Percentiles rank a stretch among this genome's conserved stretches.
These are phyloP conservation scores for Neurospora tetrasperma DNA, from an alignment of 495 filamentous ascomycete species.

Conservation along the genomic window DNA sequence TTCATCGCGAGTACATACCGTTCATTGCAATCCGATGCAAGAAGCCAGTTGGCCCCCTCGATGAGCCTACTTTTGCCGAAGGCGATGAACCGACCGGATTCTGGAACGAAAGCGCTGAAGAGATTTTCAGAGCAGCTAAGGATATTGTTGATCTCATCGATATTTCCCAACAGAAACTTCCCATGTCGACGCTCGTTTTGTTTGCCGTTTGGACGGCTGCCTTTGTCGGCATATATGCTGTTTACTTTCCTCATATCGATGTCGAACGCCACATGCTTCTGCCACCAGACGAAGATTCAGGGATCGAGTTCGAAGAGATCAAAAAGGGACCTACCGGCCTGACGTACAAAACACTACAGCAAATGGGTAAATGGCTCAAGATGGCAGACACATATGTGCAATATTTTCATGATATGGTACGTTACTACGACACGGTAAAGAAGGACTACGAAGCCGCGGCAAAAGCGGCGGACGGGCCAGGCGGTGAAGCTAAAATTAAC, in stretches of 20 bases:
- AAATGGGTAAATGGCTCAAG: slow-evolving; percentile 55
- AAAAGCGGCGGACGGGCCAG: slow-evolving; percentile 3
- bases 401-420: slow-evolving; percentile 56
- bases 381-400: slow-evolving; percentile 64
- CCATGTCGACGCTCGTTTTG: slow-evolving; percentile 70
- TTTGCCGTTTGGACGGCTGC: slow-evolving; percentile 78
- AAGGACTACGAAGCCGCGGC: slow-evolving; percentile 38
- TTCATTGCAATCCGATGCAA: slow-evolving; percentile 66
- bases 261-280: slow-evolving; percentile 48
- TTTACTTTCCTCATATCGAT: slow-evolving; percentile 74
- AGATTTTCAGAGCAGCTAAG: slow-evolving; percentile 61
- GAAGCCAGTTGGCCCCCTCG: slow-evolving; percentile 61
- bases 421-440: slow-evolving; percentile 56
- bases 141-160: slow-evolving; percentile 68
- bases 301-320: slow-evolving; percentile 14
- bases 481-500: slow-evolving; percentile 18
- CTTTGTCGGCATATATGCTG: slow-evolving; percentile 59
- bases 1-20: slow-evolving; percentile 73
- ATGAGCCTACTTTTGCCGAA: slow-evolving; percentile 53
- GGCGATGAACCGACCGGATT: slow-evolving; percentile 44
- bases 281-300: slow-evolving; percentile 13
- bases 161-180: slow-evolving; percentile 59
- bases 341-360: slow-evolving; percentile 32
- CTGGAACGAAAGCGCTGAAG: slow-evolving; percentile 65
- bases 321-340: slow-evolving; percentile 29